A percentile compares a stretch with the other conserved stretches of the same genome.
phyloP scores from a whole-genome alignment of 2,329 filamentous ascomycete genomes.

The Clarireedia monteithiana region DNA sequence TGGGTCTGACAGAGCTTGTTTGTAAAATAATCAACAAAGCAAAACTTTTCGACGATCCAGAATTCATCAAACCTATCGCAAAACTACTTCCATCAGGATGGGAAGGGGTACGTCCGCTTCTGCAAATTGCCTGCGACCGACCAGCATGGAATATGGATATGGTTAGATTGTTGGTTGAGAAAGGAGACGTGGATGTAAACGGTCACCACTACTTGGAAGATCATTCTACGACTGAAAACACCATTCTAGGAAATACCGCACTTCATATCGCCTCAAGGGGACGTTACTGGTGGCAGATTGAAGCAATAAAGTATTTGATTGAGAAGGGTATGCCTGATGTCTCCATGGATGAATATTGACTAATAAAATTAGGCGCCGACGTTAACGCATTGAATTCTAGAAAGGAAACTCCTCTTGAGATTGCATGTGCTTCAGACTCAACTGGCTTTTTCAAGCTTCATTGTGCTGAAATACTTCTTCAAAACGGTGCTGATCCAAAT shows the following conservation, averaged over 20 bases:
- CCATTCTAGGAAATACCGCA: not conserved
- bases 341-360: not conserved
- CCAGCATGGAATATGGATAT: constrained; percentile 31
- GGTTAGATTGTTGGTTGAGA: constrained; percentile 30
- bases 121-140: not conserved
- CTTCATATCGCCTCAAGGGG: constrained; percentile 11
- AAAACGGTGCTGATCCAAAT: constrained; percentile 10
- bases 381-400: constrained; percentile 15
- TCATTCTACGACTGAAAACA: not conserved
- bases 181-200: constrained; percentile 30
- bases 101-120: not conserved
- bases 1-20: constrained; percentile 11
- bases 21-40: constrained; percentile 2
- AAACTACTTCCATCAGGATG: not conserved
- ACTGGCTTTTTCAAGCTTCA: not conserved
- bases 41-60: constrained; percentile 2
- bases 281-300: constrained; percentile 12
- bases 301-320: constrained; percentile 19
- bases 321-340: constrained; percentile 10
- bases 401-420: constrained; percentile 14
- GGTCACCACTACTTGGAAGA: not conserved
- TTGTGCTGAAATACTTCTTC: constrained; percentile 3
- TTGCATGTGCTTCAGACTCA: not conserved
- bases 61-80: not conserved
- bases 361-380: constrained; percentile 12